Evolutionary conservation across 148 eudicot genomes (phyloP).

Genomic region (Nyssa sinensis): DNA sequence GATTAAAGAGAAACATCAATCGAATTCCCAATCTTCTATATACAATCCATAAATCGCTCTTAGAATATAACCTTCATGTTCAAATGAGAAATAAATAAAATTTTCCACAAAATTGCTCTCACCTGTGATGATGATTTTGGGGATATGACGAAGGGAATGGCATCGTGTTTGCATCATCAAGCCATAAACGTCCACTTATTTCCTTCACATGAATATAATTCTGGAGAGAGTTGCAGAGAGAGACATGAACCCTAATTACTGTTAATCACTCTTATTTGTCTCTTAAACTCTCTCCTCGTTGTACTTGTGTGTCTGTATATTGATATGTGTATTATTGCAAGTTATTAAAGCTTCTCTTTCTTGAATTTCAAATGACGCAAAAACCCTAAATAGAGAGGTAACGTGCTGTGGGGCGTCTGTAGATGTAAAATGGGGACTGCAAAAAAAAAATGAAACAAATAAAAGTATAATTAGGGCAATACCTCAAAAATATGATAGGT

Average conservation of each 20-base stretch:
- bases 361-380: constrained; percentile 1
- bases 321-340: neutral
- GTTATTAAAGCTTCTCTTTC: neutral
- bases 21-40: neutral
- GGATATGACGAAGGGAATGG: constrained; percentile 3
- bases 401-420: neutral
- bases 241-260: constrained; percentile 2
- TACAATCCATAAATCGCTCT: neutral
- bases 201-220: constrained; percentile 3
- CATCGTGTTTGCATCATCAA: constrained; percentile 1
- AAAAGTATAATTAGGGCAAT: no score
- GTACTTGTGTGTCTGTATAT: neutral
- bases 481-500: no score
- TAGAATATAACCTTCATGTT: neutral
- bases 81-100: neutral
- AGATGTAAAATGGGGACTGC: neutral
- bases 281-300: neutral
- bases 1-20: neutral
- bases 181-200: neutral
- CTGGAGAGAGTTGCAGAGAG: constrained; percentile 6
- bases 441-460: no score
- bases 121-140: constrained; percentile 18
- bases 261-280: neutral
- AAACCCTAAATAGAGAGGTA: neutral
- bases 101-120: neutral